phyloP scores from a whole-genome alignment of 306 rosid genomes.

The Lagenaria siceraria region DNA sequence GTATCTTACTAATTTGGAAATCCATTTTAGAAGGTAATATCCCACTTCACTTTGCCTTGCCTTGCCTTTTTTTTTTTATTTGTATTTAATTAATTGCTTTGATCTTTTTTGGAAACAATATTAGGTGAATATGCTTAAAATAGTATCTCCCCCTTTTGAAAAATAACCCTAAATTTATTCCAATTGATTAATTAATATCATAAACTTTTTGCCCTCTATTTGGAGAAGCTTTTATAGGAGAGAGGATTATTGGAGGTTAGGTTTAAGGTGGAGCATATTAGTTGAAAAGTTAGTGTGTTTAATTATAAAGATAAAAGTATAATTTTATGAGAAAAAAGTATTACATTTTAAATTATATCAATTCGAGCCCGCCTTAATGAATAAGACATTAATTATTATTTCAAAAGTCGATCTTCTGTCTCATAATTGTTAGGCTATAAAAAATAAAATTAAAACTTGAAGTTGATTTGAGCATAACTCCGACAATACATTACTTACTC shows the following conservation, averaged over 20 bases:
- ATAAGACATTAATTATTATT: too few relatives aligned
- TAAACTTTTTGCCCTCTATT: background rate
- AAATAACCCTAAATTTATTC: background rate
- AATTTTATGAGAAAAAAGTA: too few relatives aligned
- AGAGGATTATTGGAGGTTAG: background rate
- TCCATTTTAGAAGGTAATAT: background rate
- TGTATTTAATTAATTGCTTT: background rate
- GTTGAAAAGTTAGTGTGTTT: background rate
- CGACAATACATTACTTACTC: too few relatives aligned
- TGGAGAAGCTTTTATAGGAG: background rate
- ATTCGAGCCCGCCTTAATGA: too few relatives aligned
- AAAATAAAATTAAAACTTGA: too few relatives aligned
- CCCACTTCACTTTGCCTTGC: background rate
- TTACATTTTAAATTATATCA: too few relatives aligned
- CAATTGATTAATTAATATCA: background rate
- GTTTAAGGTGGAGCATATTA: background rate
- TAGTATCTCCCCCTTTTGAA: background rate
- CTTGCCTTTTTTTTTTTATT: background rate
- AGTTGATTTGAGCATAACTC: too few relatives aligned
- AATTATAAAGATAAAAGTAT: background rate
- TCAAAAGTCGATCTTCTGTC: too few relatives aligned
- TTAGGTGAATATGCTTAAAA: background rate
- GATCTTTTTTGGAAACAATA: background rate
- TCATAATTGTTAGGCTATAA: too few relatives aligned
- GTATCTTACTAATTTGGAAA: background rate